A percentile compares a stretch with the other conserved stretches of the same genome.
Evolutionary conservation across 148 eudicot genomes (phyloP).

Genomic region (Rhododendron vialii): DNA sequence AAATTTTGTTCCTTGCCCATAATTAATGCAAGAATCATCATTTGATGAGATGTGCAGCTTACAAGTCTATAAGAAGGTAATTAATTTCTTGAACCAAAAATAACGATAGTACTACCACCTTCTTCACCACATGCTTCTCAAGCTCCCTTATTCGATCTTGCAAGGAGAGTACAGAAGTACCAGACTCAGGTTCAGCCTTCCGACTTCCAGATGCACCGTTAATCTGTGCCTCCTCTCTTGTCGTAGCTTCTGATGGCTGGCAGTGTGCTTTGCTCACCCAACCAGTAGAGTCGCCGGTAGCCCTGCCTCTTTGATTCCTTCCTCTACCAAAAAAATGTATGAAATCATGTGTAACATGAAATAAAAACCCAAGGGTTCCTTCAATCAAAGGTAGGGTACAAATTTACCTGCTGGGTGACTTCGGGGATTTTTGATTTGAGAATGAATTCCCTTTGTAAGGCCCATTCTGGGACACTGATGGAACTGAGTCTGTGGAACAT

Average conservation of each 20-base stretch:
- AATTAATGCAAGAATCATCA: neutral
- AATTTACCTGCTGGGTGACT: neutral
- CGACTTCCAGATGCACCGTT: conserved; percentile 38
- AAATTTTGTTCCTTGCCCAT: neutral
- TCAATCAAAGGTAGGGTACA: neutral
- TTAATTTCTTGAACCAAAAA: neutral
- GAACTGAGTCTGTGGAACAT: conserved; percentile 69
- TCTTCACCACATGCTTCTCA: neutral
- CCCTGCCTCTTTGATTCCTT: neutral
- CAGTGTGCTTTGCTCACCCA: neutral
- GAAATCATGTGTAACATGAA: neutral
- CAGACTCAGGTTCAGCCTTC: conserved; percentile 37
- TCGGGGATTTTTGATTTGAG: conserved; percentile 22
- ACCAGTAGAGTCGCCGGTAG: neutral
- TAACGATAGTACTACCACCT: neutral
- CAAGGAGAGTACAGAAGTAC: conserved; percentile 37
- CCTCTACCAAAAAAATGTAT: neutral
- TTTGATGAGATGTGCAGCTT: neutral
- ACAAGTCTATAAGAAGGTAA: neutral
- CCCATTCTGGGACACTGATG: conserved; percentile 47
- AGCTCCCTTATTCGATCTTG: conserved; percentile 28
- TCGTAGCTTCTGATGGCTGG: neutral
- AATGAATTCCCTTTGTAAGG: conserved; percentile 37
- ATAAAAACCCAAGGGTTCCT: neutral
- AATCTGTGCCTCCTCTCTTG: conserved; percentile 7